Base-by-base conservation (phyloP, 495 filamentous ascomycete species). In the Podospora conica region DNA sequence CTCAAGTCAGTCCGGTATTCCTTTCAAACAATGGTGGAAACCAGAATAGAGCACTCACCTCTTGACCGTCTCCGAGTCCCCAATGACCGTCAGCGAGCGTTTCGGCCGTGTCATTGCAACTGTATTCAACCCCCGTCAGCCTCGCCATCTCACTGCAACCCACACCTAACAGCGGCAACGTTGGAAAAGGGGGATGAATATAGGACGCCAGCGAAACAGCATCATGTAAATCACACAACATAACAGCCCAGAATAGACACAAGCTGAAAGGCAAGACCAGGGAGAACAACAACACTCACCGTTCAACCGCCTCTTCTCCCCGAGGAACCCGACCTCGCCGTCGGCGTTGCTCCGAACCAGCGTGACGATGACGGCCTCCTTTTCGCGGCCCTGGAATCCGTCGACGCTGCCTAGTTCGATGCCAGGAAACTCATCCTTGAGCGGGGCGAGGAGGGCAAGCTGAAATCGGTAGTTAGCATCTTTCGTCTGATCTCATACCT, bases 381-480 rank as follows among this genome's bases (percentile, higher is more conserved):
- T 98, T 78, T 99, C 95, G 12, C 95, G 84, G 48, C 95, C 95
- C 74, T 99, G 95, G 74, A 99, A 99, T 8, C 93, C 93, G 77
- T 99, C 95, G 3, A 99, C 91, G 69, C 90, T 96, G 25, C 95
- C 95, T 20, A 98, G 78, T 74, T 99, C 95, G 15, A 99, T 85
- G 3, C 87, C 92, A 0, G 88, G 89, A 68, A 90, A 96, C 55
- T 81, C 80, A 61, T 93, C 90, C 65, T 93, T 92, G 20, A 98
- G 81, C 53, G 86, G 83, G 3, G 92, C 84, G 60, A 98, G 79
- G 0, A 96, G 77, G 2, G 89, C 86, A 9, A 97, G 82, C 85
- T 89, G 62, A n/a, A 48, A 20, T n/a, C n/a, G 60, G 67, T 25
- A 20, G 40, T 55, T 31, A 60, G 25, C 57, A 61, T 27, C 54